Base-by-base conservation (phyloP, 2,329 filamentous ascomycete genomes). In the Lasiodiplodia gonubiensis region DNA sequence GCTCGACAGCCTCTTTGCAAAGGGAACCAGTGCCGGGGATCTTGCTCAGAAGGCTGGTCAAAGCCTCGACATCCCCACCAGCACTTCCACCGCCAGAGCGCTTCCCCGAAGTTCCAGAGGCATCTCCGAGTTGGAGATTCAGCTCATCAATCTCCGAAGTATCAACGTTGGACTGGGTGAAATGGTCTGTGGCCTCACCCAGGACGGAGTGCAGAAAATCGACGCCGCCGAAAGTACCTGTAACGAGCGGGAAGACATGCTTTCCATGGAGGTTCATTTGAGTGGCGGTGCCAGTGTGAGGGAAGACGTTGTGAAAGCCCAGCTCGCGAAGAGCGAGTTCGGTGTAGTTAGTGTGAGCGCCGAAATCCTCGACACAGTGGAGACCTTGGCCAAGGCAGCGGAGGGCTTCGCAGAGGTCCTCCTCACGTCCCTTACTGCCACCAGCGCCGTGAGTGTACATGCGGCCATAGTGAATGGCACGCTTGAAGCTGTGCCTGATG, bases 11-110 rank as follows among this genome's bases (percentile, higher is more conserved):
- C 74, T 86, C 82, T 55, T 81, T 75, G 12, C 82, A 78, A 1
- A 86, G 77, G 27, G 76, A 75, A 23, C 80, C 75, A 42, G 82
- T 83, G 6, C 77, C 87, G 64, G 94, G 94, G 3, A 98, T 85
- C 74, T 94, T 90, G 54, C 86, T 84, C 25, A 97, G 80, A 3
- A 95, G 85, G 33, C 89, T 88, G 60, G 92, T 90, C 70, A 98
- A 74, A n/a, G 72, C 75, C 18, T 75, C 73, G 7, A 77, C 77
- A 51, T 74, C 74, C 14, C 75, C 75, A 12, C 75, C 69, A 11
- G 73, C 71, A 6, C 74, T 75, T 30, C 75, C 77, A 61, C 72
- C 74, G 8, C 42, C 7, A 21, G 73, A 74, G 6, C 76, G 73
- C 46, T 74, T 72, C 55, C 67, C 74, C n/a, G 75, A 75, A 49